Evolutionary conservation across 768 basidiomycete species (phyloP).

Genomic region (Exsudoporus frostii): DNA sequence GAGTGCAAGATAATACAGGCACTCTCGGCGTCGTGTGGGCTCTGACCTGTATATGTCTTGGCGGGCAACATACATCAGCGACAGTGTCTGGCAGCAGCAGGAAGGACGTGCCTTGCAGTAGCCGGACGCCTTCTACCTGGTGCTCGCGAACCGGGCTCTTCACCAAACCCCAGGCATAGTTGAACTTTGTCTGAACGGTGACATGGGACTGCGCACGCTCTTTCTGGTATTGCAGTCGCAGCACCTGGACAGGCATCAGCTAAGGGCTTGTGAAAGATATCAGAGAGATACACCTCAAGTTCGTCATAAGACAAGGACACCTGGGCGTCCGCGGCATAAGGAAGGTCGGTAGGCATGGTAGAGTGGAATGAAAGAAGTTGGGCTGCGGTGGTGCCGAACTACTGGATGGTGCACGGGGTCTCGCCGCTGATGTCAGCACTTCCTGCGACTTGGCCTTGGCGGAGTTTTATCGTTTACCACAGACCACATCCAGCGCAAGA

Average conservation of each 20-base stretch:
- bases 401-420: constrained; percentile 20
- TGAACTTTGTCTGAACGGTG: constrained; percentile 95
- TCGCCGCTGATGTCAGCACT: constrained; percentile 26
- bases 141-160: constrained; percentile 84
- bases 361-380: constrained; percentile 9
- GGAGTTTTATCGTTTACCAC: constrained; percentile 23
- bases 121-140: constrained; percentile 87
- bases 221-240: constrained; percentile 84
- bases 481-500: constrained; percentile 24
- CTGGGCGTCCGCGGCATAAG: constrained; percentile 94
- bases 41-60: constrained; percentile 90
- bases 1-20: constrained; percentile 92
- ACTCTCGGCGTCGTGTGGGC: constrained; percentile 85
- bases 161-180: constrained; percentile 94
- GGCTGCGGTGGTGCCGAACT: constrained; percentile 10
- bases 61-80: constrained; percentile 9
- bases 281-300: constrained; percentile 58
- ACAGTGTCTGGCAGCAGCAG: neutral
- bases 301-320: constrained; percentile 87
- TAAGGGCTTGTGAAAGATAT: neutral
- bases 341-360: constrained; percentile 75
- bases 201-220: constrained; percentile 82
- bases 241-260: constrained; percentile 50
- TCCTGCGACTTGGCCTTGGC: neutral
- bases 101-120: constrained; percentile 73